These are phyloP conservation scores for Pterocarpus macrocarpus DNA, from an alignment of 306 rosid genomes.

Conservation along the genomic window DNA sequence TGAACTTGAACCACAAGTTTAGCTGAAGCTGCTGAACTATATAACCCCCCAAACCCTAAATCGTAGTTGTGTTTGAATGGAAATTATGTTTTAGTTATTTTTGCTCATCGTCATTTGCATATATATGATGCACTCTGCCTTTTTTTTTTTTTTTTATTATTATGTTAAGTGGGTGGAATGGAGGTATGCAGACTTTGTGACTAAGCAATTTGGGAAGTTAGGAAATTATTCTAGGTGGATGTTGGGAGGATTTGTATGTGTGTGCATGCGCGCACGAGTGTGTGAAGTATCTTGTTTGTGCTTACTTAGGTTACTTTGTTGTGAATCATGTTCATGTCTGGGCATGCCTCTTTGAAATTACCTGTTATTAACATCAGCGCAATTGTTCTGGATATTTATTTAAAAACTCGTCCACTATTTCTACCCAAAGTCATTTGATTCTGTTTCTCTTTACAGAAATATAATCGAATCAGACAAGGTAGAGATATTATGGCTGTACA, in stretches of 20 bases:
- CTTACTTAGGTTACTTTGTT: constrained; percentile 11
- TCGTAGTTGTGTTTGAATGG: constrained; percentile 3
- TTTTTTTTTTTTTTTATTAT: constrained; percentile 1
- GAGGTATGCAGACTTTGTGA: constrained; percentile 4
- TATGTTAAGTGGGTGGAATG: constrained; percentile 17
- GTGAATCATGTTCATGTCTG: constrained; percentile 3
- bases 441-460: constrained; percentile 41
- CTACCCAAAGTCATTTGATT: constrained; percentile 12
- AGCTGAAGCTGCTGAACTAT: not conserved
- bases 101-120: not conserved
- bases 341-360: not conserved
- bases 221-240: constrained; percentile 19
- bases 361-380: constrained; percentile 7
- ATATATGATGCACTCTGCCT: not conserved
- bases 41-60: not conserved
- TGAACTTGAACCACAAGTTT: not conserved
- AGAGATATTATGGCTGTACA: constrained; percentile 75
- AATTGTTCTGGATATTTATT: constrained; percentile 17
- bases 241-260: not conserved
- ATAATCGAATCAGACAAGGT: constrained; percentile 17
- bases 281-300: constrained; percentile 14
- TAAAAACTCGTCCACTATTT: constrained; percentile 13
- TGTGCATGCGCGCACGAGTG: not conserved
- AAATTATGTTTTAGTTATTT: constrained; percentile 9
- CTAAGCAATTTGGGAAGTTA: not conserved